Evolutionary conservation across 1,284 basidiomycete genomes (phyloP).

Genomic region (Pascua guehoae): DNA sequence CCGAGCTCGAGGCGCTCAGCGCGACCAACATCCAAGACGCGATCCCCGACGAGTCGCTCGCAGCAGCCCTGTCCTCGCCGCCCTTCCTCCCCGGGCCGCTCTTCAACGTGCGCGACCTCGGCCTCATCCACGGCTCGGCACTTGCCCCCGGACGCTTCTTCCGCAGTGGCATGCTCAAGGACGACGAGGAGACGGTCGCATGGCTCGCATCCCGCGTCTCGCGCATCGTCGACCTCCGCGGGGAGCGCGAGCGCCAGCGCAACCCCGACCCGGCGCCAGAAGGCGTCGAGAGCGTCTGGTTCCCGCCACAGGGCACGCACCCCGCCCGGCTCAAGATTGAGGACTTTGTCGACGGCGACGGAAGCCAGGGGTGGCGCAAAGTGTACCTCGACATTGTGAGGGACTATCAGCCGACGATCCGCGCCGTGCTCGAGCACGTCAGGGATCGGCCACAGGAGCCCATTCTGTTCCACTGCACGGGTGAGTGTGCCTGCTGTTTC

Average conservation of each 20-base stretch:
- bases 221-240: slow-evolving; percentile 13
- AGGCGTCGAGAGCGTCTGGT: slow-evolving; percentile 6
- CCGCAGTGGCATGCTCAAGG: slow-evolving; percentile 8
- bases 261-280: slow-evolving; percentile 7
- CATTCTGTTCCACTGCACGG: slow-evolving; percentile 19
- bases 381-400: slow-evolving; percentile 7
- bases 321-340: not conserved
- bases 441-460: slow-evolving; percentile 5
- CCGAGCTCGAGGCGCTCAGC: slow-evolving; percentile 4
- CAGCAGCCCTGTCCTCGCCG: slow-evolving; percentile 1
- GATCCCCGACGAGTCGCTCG: slow-evolving; percentile 1
- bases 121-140: slow-evolving; percentile 5
- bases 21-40: not conserved
- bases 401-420: slow-evolving; percentile 3
- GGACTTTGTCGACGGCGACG: slow-evolving; percentile 11
- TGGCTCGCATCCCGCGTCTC: slow-evolving; percentile 11
- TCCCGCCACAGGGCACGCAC: not conserved
- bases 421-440: slow-evolving; percentile 14
- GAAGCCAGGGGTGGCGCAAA: slow-evolving; percentile 6
- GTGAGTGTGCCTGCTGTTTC: slow-evolving; percentile 1
- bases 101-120: slow-evolving; percentile 17
- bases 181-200: not conserved
- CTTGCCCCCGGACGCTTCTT: slow-evolving; percentile 4
- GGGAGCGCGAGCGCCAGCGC: slow-evolving; percentile 1
- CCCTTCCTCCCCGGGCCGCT: slow-evolving; percentile 11